Conservation (phyloP, 2,329 filamentous ascomycete species). For the Neofusicoccum umdonicola region DNA sequence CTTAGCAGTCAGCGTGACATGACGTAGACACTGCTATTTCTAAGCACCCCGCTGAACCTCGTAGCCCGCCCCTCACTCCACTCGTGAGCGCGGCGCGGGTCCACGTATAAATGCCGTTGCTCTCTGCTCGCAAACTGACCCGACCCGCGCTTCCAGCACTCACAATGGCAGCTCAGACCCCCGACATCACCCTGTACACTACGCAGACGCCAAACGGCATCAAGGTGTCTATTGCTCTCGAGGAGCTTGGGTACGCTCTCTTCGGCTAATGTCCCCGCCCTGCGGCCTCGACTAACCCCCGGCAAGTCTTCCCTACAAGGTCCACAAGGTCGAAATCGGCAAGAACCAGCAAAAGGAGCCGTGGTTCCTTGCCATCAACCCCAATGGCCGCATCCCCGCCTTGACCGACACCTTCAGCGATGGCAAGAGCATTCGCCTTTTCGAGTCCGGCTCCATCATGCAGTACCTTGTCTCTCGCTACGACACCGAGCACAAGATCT, state of each 20-base stretch:
- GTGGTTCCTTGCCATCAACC: slow-evolving; percentile 90
- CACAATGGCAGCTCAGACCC: slow-evolving; percentile 13
- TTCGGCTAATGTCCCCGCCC: neutral
- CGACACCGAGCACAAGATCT: slow-evolving; percentile 78
- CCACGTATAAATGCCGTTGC: neutral
- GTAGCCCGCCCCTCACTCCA: slow-evolving; percentile 10
- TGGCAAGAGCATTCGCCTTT: slow-evolving; percentile 70
- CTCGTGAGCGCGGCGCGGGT: neutral
- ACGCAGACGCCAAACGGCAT: slow-evolving; percentile 83
- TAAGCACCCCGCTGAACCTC: slow-evolving; percentile 9
- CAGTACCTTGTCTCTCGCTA: slow-evolving; percentile 82
- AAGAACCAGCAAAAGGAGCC: slow-evolving; percentile 79
- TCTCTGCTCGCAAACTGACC: neutral
- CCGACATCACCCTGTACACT: slow-evolving; percentile 73
- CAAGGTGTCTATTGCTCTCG: slow-evolving; percentile 82
- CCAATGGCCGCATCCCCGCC: slow-evolving; percentile 88
- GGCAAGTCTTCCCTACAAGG: slow-evolving; percentile 66
- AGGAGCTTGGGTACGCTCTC: slow-evolving; percentile 62
- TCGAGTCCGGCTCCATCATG: slow-evolving; percentile 81
- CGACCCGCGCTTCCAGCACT: neutral
- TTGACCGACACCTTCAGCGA: slow-evolving; percentile 76
- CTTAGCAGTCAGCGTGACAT: neutral
- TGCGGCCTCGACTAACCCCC: neutral
- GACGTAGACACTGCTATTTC: slow-evolving; percentile 7
- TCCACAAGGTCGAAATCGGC: slow-evolving; percentile 66